Evolutionary conservation across 257 asterid species (phyloP).

Genomic region (Plectranthus barbatus): DNA sequence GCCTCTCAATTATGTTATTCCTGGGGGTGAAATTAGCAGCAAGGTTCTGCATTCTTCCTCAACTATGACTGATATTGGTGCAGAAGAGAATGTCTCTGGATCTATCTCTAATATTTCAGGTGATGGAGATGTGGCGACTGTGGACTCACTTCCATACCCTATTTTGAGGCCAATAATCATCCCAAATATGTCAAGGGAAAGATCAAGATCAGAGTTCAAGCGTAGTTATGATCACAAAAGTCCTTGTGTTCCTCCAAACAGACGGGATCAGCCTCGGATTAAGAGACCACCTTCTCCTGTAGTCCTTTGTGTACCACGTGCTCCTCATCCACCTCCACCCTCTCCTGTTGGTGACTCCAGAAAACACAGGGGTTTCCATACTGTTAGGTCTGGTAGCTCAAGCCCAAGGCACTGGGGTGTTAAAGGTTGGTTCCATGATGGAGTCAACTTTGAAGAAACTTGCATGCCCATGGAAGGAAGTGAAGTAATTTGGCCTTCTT

Average conservation of each 20-base stretch:
- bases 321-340: conserved; percentile 98
- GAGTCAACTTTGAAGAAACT: conserved; percentile 77
- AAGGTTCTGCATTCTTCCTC: conserved; percentile 82
- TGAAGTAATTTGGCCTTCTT: conserved; percentile 95
- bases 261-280: conserved; percentile 82
- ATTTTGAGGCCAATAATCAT: conserved; percentile 90
- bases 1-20: conserved; percentile 79
- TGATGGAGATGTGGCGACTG: conserved; percentile 67
- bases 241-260: conserved; percentile 88
- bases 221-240: conserved; percentile 81
- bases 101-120: conserved; percentile 54
- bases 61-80: conserved; percentile 53
- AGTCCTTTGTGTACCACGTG: conserved; percentile 95
- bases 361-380: conserved; percentile 86
- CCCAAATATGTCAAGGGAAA: conserved; percentile 88
- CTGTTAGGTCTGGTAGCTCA: conserved; percentile 98
- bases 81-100: conserved; percentile 69
- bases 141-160: conserved; percentile 89
- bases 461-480: conserved; percentile 76
- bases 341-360: conserved; percentile 90
- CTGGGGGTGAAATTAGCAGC: conserved; percentile 76
- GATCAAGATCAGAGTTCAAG: conserved; percentile 78
- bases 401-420: conserved; percentile 99
- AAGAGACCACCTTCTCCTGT: conserved; percentile 99
- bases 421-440: conserved; percentile 96